These are phyloP conservation scores for Aspergillus candidus DNA, from an alignment of 2,329 filamentous ascomycete species.

Conservation along the genomic window DNA sequence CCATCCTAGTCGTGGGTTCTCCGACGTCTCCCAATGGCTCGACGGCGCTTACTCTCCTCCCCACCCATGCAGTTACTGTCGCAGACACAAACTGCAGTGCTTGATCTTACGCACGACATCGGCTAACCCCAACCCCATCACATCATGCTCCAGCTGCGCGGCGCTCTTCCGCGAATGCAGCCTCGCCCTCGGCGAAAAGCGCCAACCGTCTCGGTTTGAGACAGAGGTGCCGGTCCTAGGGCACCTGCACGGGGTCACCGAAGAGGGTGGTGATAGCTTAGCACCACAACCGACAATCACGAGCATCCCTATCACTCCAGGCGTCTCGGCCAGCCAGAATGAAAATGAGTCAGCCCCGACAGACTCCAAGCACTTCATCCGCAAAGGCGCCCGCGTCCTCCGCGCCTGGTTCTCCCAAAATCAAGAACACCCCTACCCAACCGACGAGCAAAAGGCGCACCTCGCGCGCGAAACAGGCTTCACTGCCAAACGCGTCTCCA, in stretches of 20 bases:
- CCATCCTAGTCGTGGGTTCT: slow-evolving; percentile 4
- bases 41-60: slow-evolving; percentile 41
- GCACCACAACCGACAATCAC: neutral
- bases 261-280: slow-evolving; percentile 11
- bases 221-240: slow-evolving; percentile 44
- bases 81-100: slow-evolving; percentile 42
- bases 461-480: slow-evolving; percentile 43
- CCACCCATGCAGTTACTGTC: slow-evolving; percentile 42
- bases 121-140: slow-evolving; percentile 46
- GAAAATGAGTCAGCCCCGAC: slow-evolving; percentile 10
- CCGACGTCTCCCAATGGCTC: slow-evolving; percentile 28
- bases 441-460: slow-evolving; percentile 40
- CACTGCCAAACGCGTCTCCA: slow-evolving; percentile 42
- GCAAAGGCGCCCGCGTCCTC: slow-evolving; percentile 42
- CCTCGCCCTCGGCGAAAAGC: slow-evolving; percentile 41
- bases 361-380: slow-evolving; percentile 37
- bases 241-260: slow-evolving; percentile 43
- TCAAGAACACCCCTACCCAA: slow-evolving; percentile 45
- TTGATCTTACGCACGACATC: slow-evolving; percentile 43
- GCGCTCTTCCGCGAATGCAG: slow-evolving; percentile 48
- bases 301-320: no score
- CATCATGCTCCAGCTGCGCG: slow-evolving; percentile 47
- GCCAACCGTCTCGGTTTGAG: slow-evolving; percentile 43
- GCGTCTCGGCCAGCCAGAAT: neutral
- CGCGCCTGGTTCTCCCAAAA: slow-evolving; percentile 45